Percentiles rank a stretch among this genome's conserved stretches.
Evolutionary conservation across 805 yeast species (phyloP).

Genomic region (Spathaspora hagerdaliae): DNA sequence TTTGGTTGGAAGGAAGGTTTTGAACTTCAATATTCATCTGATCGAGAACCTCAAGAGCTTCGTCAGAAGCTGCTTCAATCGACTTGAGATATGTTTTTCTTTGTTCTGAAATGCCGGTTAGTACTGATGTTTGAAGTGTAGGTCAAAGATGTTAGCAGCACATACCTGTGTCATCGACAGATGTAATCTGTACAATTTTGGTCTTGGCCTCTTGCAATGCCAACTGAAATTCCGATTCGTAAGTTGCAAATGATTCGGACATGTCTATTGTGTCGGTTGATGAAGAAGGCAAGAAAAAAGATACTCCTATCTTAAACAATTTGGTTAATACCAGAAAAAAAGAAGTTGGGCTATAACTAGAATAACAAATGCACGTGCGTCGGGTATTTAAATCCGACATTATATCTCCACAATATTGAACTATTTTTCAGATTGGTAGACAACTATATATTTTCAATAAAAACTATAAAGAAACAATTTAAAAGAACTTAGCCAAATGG

Average conservation of each 20-base stretch:
- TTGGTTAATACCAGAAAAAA: no score
- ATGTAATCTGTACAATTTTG: conserved; percentile 53
- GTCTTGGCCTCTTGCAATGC: conserved; percentile 67
- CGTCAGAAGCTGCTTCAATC: conserved; percentile 69
- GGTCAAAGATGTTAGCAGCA: not conserved
- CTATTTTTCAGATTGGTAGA: no score
- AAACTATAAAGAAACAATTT: no score
- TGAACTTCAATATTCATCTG: conserved; percentile 87
- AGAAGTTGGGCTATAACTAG: no score
- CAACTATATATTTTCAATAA: no score
- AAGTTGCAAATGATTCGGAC: conserved; percentile 57
- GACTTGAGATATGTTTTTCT: conserved; percentile 55
- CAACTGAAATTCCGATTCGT: conserved; percentile 69
- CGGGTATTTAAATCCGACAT: no score
- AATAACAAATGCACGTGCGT: no score
- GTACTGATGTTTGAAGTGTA: conserved; percentile 6
- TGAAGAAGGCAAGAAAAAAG: not conserved
- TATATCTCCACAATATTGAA: no score
- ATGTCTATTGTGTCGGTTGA: conserved; percentile 9
- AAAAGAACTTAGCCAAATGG: no score
- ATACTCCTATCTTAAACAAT: no score
- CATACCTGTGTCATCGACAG: conserved; percentile 37
- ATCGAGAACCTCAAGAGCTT: conserved; percentile 74
- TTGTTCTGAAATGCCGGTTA: conserved; percentile 33
- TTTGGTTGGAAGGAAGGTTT: conserved; percentile 68